These are phyloP conservation scores for Podaxis sp. DNA, from an alignment of 768 basidiomycete genomes.

Conservation along the genomic window DNA sequence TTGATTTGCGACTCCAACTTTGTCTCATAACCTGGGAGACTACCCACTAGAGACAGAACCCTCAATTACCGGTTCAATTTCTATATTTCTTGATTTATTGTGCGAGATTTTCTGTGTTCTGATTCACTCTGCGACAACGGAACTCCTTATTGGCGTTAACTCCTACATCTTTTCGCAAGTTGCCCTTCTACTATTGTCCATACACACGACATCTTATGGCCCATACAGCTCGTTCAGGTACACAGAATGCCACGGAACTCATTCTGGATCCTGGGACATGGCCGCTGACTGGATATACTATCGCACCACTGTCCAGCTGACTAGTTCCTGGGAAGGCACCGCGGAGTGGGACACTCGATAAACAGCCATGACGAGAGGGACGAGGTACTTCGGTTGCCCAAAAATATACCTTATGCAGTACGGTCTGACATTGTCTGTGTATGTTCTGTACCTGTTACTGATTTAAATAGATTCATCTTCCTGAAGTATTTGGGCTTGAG, in stretches of 20 bases:
- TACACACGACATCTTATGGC: neutral
- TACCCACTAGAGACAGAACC: neutral
- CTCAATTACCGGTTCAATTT: neutral
- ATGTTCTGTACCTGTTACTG: neutral
- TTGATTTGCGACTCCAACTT: neutral
- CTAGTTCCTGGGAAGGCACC: neutral
- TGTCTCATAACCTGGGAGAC: neutral
- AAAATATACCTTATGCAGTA: neutral
- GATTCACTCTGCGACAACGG: neutral
- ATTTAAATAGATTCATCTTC: neutral
- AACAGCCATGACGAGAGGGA: neutral
- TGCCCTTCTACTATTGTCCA: neutral
- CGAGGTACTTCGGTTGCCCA: neutral
- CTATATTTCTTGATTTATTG: neutral
- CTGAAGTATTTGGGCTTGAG: neutral
- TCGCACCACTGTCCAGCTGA: slow-evolving; percentile 1
- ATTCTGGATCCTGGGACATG: neutral
- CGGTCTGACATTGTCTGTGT: neutral
- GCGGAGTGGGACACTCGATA: neutral
- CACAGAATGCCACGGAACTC: neutral
- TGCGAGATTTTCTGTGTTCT: too few species aligned
- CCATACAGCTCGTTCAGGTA: slow-evolving; percentile 3
- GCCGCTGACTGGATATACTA: neutral
- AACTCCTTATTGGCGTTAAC: neutral
- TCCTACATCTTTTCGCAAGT: neutral